Base-by-base conservation (phyloP, 2,329 filamentous ascomycete genomes). In the Microsporum audouinii region DNA sequence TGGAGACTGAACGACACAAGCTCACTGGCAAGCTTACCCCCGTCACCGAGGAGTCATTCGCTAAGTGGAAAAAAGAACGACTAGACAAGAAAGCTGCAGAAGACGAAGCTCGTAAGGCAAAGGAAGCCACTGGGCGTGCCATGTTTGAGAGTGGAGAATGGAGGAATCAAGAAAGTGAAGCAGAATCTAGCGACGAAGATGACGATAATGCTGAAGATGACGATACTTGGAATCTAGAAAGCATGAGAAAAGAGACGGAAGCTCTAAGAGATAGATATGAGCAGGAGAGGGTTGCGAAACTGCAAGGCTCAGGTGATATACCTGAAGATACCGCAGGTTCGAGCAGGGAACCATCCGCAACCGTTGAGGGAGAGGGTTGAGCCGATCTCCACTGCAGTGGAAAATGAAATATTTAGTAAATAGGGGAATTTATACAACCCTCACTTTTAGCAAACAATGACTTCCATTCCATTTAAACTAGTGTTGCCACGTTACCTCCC, bases 91-190 rank as follows among this genome's bases (percentile, higher is more conserved):
- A 96, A 82, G 88, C 87, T 14, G 94, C 94, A 27, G 94, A 99
- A 70, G 88, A 94, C 67, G 86, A 96, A 76, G 90, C 91, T 56
- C 85, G 87, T 71, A 86, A 88, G 76, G 89, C 91, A 71, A 97
- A 95, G 82, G 94, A 99, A 69, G 92, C 91, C 27, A 99, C 94
- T 23, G 94, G 94, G 70, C 85, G 91, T 77, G 89, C 91, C 5
- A 81, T 99, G 76, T 99, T 99, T 73, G 94, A 99, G 77, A 94
- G 91, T 74, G 94, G 94, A 69, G 91, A 95, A 73, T 99, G 92
- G 92, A 80, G 85, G 63, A 80, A 77, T 39, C 83, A 83, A 31
- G 83, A 83, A 49, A 82, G 83, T 55, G 86, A 87, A 39, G 82
- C 82, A 36, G 84, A 83, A 0, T 80, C 78, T 2, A 82, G 82